Percentiles rank a stretch among this genome's conserved stretches.
Conservation (phyloP, 1,284 basidiomycete species). For the Naganishia sp. region DNA sequence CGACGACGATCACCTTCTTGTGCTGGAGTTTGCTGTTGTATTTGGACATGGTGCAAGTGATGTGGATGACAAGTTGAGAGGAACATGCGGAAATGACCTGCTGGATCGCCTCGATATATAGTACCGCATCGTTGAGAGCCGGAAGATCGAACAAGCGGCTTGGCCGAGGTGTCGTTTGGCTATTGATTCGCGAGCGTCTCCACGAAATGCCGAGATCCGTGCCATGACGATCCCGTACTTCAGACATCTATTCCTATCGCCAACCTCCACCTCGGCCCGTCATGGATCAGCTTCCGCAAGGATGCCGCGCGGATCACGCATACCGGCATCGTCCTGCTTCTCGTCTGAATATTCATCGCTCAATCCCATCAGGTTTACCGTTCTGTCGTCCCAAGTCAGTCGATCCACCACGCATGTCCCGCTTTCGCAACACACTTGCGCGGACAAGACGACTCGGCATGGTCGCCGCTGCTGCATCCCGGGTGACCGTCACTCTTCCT, state of each 20-base stretch:
- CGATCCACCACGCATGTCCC: background rate
- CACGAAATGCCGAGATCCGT: background rate
- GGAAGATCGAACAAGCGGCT: too few species aligned
- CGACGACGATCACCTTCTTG: conserved; percentile 22
- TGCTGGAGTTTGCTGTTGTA: conserved; percentile 19
- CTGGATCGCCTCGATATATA: too few species aligned
- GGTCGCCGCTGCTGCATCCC: conserved; percentile 18
- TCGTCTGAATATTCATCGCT: background rate
- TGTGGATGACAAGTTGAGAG: background rate
- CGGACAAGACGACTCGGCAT: conserved; percentile 4
- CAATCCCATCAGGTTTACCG: background rate
- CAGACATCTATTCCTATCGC: background rate
- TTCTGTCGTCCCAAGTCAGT: background rate
- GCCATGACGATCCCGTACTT: background rate
- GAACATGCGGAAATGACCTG: too few species aligned
- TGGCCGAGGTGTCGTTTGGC: too few species aligned
- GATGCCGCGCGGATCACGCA: background rate
- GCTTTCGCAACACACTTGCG: background rate
- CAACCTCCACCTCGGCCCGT: background rate
- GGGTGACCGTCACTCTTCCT: conserved; percentile 14
- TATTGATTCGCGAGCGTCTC: background rate
- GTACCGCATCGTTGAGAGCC: background rate
- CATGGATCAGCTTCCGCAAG: background rate
- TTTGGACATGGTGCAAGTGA: conserved; percentile 9
- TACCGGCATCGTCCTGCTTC: too few species aligned